Evolutionary conservation across 2,329 filamentous ascomycete genomes (phyloP), one percentile per base, ranked within the genome.

Genomic region (Fusarium temperatum): DNA sequence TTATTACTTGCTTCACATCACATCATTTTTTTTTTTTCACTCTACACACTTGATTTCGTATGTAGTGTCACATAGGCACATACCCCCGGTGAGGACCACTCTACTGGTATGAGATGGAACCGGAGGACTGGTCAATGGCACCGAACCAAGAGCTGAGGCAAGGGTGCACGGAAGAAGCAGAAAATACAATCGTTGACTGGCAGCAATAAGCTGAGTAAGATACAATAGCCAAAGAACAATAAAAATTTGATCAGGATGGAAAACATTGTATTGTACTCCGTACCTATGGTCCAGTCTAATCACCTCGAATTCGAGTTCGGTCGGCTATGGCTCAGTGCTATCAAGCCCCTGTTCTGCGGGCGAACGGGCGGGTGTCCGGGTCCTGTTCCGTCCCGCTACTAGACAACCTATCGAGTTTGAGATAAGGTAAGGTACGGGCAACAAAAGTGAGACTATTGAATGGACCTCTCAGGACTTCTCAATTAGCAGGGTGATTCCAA

Each of bases 11-110:
- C 44, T 60, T 62, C 32, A 44, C 17, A 53, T 68, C 26, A 62
- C 24, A 48, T 62, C 18, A 39, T n/a, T 48, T 50, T 15, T 48
- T 36, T 70, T 70, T n/a, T 60, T 61, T 61, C 30, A 56, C n/a
- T 50, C n/a, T 57, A 36, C 41, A 50, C 32, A 30, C 35, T 57
- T 41, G 26, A 60, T 56, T 59, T 59, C 63, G 61, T 47, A 45
- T 74, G 67, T n/a, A 45, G 70, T 75, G 63, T 66, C 66, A 75
- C 70, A 58, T 28, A 61, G 62, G 55, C 72, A 75, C 72, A 48
- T 51, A 68, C 55, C 66, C 71, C 68, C 68, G 60, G 56, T 62
- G 63, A 74, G 60, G 68, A 70, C 60, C 72, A 41, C 59, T 74
- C 71, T 63, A 57, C 45, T 60, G 72, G 72, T 66, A 75, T 63